Conservation (phyloP, 2,329 filamentous ascomycete genomes). For the Colletotrichum scovillei region DNA sequence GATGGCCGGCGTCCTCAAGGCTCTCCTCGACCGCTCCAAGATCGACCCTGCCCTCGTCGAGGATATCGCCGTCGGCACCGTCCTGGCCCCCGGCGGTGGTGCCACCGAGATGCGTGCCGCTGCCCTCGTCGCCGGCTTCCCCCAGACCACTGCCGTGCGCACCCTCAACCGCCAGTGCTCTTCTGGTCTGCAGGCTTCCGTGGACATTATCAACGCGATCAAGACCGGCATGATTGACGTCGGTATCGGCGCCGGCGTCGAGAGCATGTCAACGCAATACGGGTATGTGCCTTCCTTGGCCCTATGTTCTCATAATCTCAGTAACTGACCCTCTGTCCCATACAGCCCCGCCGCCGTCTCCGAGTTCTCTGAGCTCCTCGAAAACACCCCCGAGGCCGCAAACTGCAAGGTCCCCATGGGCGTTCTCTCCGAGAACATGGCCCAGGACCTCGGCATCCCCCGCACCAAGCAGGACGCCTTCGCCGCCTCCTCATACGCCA, state of each 20-base stretch:
- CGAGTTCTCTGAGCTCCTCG: constrained; percentile 92
- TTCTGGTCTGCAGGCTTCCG: constrained; percentile 89
- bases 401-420: constrained; percentile 99
- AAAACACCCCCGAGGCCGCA: constrained; percentile 81
- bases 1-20: constrained; percentile 84
- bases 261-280: constrained; percentile 96
- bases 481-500: constrained; percentile 91
- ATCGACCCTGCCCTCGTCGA: constrained; percentile 91
- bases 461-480: constrained; percentile 89
- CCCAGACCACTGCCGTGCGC: constrained; percentile 85
- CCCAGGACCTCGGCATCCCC: constrained; percentile 79
- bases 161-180: constrained; percentile 95
- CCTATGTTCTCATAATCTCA: not conserved
- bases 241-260: constrained; percentile 92
- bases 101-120: constrained; percentile 98
- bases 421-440: constrained; percentile 90
- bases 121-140: constrained; percentile 89
- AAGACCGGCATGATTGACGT: constrained; percentile 92
- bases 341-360: constrained; percentile 81
- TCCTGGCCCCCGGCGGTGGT: constrained; percentile 91
- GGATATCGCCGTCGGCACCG: constrained; percentile 91
- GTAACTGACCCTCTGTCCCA: not conserved
- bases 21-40: constrained; percentile 83
- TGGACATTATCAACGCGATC: constrained; percentile 95
- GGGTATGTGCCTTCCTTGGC: constrained; percentile 65